Percentiles rank a stretch among this genome's conserved stretches.
These are phyloP conservation scores for Symmetrospora coprosmae DNA, from an alignment of 768 basidiomycete species.

Conservation along the genomic window DNA sequence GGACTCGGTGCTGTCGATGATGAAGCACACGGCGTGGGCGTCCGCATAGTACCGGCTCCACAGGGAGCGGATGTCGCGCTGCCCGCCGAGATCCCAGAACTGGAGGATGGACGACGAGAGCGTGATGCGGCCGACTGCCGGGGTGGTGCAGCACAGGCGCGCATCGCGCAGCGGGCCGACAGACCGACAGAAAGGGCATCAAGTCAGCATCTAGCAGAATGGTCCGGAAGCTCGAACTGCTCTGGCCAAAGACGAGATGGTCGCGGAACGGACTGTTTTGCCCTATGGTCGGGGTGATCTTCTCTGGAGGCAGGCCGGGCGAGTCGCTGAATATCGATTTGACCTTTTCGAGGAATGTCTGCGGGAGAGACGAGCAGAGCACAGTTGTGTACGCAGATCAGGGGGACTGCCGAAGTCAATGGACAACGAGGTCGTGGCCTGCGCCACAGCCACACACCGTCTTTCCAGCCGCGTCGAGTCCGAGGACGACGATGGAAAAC, in stretches of 20 bases:
- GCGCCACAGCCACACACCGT: slow-evolving; percentile 44
- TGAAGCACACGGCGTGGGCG: slow-evolving; percentile 90
- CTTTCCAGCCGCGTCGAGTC: slow-evolving; percentile 83
- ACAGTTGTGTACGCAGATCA: background rate
- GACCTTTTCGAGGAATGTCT: slow-evolving; percentile 59
- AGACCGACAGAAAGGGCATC: background rate
- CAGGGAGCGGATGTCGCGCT: slow-evolving; percentile 79
- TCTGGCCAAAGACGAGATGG: background rate
- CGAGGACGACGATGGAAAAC: slow-evolving; percentile 88
- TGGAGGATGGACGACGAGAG: slow-evolving; percentile 85
- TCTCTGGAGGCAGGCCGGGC: slow-evolving; percentile 75
- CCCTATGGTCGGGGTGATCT: slow-evolving; percentile 90
- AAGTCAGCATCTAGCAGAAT: background rate
- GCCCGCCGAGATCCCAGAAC: slow-evolving; percentile 95
- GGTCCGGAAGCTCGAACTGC: too few relatives aligned
- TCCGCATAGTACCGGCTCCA: slow-evolving; percentile 93
- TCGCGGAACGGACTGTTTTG: slow-evolving; percentile 89
- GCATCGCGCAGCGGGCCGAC: background rate
- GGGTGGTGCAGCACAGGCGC: too few relatives aligned
- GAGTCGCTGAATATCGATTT: slow-evolving; percentile 79
- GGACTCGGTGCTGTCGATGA: slow-evolving; percentile 76
- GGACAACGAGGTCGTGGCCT: slow-evolving; percentile 5
- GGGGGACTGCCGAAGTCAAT: background rate
- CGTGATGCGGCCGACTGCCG: slow-evolving; percentile 72
- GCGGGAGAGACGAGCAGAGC: background rate